Base-by-base conservation (phyloP, 805 yeast genomes). In the Maudiozyma serrabonitensis region DNA sequence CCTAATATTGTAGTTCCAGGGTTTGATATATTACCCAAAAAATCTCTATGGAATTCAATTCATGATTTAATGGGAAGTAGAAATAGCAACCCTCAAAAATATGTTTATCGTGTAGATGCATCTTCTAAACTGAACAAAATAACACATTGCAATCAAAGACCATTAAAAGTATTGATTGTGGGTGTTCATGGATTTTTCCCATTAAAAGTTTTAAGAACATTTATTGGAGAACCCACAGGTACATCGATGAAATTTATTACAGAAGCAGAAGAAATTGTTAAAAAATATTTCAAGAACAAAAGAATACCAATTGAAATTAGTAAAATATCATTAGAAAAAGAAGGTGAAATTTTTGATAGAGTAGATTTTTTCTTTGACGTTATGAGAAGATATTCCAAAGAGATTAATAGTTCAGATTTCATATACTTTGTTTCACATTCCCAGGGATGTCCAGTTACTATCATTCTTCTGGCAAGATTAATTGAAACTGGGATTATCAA, bases 171-270 rank as follows among this genome's bases (percentile, higher is more conserved):
- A 0, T 75, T 91, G 31, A 84, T 93, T 35, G 80, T 91, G 51
- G 99, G 99, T 0, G 90, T 91, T 1, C 99, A 91, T 69, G 99
- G 99, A 0, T 91, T 90, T 61, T 91, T 93, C 70, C 99, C 99
- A 0, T 85, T 88, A 1, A 79, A 77, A 54, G 81, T 88, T 75
- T 72, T 93, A 9, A 70, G 99, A 46, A 89, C 95, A 0, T 60
- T 91, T 15, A 81, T 91, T 46, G 99, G 99, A 2, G 89, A 90
- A 54, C 99, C 99, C 4, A 93, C 95, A 19, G 99, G 99, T 0
- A 91, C 99, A 0, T 91, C 98, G 0, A 74, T 84, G 43, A 84
- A 84, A 62, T 93, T 91, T 67, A 88, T 95, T 34, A 82, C 80
- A 54, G 97, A 89, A 59, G 97, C 96, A 0, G 98, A 89, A 54